A percentile compares a stretch with the other conserved stretches of the same genome.
Conservation (phyloP, 805 yeast species). For the Komagataella mondaviorum region DNA sequence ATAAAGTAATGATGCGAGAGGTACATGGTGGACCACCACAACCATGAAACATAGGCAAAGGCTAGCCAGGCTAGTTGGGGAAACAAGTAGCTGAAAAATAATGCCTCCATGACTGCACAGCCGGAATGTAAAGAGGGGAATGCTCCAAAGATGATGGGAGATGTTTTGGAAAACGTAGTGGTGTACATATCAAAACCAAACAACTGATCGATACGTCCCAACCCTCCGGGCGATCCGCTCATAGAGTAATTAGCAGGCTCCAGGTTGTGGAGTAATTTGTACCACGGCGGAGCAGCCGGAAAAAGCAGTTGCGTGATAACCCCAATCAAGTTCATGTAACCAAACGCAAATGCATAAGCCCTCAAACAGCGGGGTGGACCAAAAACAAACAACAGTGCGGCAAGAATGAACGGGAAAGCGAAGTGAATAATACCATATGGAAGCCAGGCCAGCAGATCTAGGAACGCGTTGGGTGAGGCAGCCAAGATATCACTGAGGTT, state of each 20-base stretch:
- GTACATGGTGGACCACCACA: constrained; percentile 99
- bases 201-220: constrained; percentile 71
- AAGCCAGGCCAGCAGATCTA: constrained; percentile 87
- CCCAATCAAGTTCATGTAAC: constrained; percentile 84
- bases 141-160: constrained; percentile 85
- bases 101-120: constrained; percentile 85
- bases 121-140: constrained; percentile 81
- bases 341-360: constrained; percentile 84
- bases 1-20: constrained; percentile 93
- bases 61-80: constrained; percentile 57
- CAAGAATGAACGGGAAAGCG: constrained; percentile 80
- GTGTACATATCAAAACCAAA: constrained; percentile 78
- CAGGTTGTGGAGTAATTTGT: constrained; percentile 69
- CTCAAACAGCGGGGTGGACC: constrained; percentile 85
- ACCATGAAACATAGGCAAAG: constrained; percentile 73
- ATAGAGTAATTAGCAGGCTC: constrained; percentile 84
- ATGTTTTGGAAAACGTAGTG: constrained; percentile 57
- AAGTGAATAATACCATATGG: constrained; percentile 92
- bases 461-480: constrained; percentile 43
- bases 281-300: constrained; percentile 99
- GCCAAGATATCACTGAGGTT: constrained; percentile 77
- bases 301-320: constrained; percentile 70
- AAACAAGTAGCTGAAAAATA: constrained; percentile 73
- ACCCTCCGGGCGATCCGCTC: constrained; percentile 94
- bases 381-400: constrained; percentile 65